These are phyloP conservation scores for Pichia sp. DNA, from an alignment of 1,139 yeast genomes.

Conservation along the genomic window DNA sequence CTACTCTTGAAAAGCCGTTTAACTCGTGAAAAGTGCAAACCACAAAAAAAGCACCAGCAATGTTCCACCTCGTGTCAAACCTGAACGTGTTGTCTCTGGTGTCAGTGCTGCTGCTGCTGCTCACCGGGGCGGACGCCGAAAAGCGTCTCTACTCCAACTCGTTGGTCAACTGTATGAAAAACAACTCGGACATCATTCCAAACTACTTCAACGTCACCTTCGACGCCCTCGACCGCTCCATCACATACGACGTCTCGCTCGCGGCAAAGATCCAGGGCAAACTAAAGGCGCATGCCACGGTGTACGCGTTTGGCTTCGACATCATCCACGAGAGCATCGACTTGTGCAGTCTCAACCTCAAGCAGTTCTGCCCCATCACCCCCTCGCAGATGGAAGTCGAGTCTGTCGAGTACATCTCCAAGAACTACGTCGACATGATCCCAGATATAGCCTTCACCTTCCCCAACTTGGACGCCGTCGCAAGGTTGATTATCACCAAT, in stretches of 20 bases:
- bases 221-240: conserved; percentile 58
- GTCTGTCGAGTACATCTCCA: conserved; percentile 54
- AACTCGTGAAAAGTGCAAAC: no score
- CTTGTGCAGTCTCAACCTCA: conserved; percentile 62
- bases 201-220: conserved; percentile 62
- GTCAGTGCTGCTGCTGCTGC: not conserved
- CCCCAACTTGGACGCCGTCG: conserved; percentile 77
- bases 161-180: conserved; percentile 68
- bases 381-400: conserved; percentile 70
- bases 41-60: no score
- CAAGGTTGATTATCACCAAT: conserved; percentile 43
- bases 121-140: conserved; percentile 3
- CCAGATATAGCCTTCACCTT: conserved; percentile 73
- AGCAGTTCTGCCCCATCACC: conserved; percentile 72
- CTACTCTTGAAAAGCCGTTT: no score
- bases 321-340: conserved; percentile 52
- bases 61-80: not conserved
- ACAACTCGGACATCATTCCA: conserved; percentile 57
- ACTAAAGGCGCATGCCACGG: conserved; percentile 56
- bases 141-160: conserved; percentile 58
- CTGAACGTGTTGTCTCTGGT: not conserved
- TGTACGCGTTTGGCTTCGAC: conserved; percentile 71
- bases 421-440: conserved; percentile 43
- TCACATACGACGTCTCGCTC: conserved; percentile 58
- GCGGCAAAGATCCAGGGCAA: conserved; percentile 56